Evolutionary conservation across 108 stramenopile species (phyloP).

Genomic region (Craspedostauros australis): DNA sequence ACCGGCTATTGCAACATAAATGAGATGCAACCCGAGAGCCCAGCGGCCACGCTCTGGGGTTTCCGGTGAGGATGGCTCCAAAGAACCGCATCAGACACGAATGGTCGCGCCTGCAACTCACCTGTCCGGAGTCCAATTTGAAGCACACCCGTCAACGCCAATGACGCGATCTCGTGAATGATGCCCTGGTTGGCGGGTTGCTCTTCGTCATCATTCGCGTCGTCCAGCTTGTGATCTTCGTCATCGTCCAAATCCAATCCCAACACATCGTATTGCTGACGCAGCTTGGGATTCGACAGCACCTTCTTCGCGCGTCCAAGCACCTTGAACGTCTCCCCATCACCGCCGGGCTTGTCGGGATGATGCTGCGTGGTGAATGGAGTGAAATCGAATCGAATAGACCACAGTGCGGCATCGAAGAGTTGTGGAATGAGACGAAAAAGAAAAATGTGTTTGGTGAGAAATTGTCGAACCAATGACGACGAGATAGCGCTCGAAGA

Average conservation of each 20-base stretch:
- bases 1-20: no score
- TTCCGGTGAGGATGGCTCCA: no score
- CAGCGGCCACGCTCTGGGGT: no score
- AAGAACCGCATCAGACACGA: background rate
- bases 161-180: slow-evolving; percentile 66
- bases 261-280: slow-evolving; percentile 77
- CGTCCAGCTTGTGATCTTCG: slow-evolving; percentile 40
- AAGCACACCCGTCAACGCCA: slow-evolving; percentile 54
- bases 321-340: slow-evolving; percentile 72
- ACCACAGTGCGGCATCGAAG: background rate
- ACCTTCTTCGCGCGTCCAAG: slow-evolving; percentile 77
- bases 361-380: slow-evolving; percentile 33
- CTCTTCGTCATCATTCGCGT: slow-evolving; percentile 3
- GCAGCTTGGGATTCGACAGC: slow-evolving; percentile 53
- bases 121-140: slow-evolving; percentile 71
- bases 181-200: slow-evolving; percentile 39
- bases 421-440: background rate
- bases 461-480: no score
- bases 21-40: no score
- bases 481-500: no score
- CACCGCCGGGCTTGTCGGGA: slow-evolving; percentile 68
- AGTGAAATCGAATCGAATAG: background rate
- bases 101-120: slow-evolving; percentile 12
- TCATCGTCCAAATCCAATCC: slow-evolving; percentile 84
- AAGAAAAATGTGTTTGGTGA: no score